Evolutionary conservation across 148 eudicot species (phyloP), one percentile per base, ranked within the genome.

Genomic region (Vaccinium darrowii): DNA sequence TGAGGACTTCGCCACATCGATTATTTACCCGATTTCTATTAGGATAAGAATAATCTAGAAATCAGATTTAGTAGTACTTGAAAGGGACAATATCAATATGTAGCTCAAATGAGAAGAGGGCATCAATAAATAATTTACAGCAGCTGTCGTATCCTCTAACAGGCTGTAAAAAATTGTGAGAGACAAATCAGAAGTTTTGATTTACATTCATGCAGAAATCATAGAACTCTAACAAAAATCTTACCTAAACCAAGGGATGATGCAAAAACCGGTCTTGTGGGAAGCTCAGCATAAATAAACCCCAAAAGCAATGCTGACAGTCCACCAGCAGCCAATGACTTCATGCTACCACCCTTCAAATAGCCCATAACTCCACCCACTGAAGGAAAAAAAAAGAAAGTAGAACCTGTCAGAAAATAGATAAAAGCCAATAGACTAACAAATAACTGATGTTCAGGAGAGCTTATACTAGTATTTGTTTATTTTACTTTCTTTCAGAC

Each of bases 361-460:
- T 87, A 96, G 51, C 99, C 99, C 92, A 92, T 91, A 27, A 91
- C 54, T 73, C 99, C 99, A 81, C 99, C 99, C 12, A 90, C 80
- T 86, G 72, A 21, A 2, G 50, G 8, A 52, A 25, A 13, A 0
- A 53, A 2, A 85, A 81, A 30, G 5, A 3, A 5, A 54, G 30
- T 3, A 53, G 15, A 43, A 15, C 51, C 33, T 16, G 1, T 67
- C 33, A 67, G 51, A 54, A 30, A 73, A n/a, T 25, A 21, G 36
- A 81, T 43, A 62, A 27, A 81, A 58, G 83, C 58, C 36, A 51
- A 81, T 21, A 36, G 15, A 39, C 51, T 3, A 27, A 57, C 12
- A 21, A 79, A 52, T 43, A 65, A 62, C 30, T 52, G 47, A 62
- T n/a, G 81, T 27, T 15, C 81, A 84, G 13, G 57, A 19, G 71